Conservation (phyloP, 2,329 filamentous ascomycete species). For the Dactylellina sp. region DNA sequence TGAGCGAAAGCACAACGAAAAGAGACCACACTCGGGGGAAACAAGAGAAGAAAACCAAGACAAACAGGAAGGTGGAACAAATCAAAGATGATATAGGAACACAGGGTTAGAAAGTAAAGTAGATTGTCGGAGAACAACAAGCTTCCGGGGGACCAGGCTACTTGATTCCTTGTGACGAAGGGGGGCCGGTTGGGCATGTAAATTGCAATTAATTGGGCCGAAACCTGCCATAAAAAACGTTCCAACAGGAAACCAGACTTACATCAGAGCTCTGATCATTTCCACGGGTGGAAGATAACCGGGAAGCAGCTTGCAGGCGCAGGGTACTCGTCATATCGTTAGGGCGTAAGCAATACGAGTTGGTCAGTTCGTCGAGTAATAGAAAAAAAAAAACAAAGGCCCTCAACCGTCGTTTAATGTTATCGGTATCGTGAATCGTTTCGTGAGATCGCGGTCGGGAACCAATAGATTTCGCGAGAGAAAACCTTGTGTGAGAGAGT, state of each 20-base stretch:
- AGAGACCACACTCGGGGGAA: background rate
- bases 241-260: constrained; percentile 45
- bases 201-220: constrained; percentile 16
- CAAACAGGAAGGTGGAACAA: constrained; percentile 19
- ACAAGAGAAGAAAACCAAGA: background rate
- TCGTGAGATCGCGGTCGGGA: constrained; percentile 8
- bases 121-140: background rate
- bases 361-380: constrained; percentile 21
- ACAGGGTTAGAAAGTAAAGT: constrained; percentile 1
- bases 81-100: background rate
- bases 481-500: constrained; percentile 15
- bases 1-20: constrained; percentile 20
- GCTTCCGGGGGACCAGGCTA: background rate
- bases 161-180: constrained; percentile 19
- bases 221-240: constrained; percentile 26
- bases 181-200: constrained; percentile 1
- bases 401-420: background rate
- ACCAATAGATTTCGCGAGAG: constrained; percentile 1
- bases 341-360: constrained; percentile 46
- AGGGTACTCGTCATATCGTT: constrained; percentile 34
- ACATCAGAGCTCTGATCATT: constrained; percentile 50
- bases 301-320: constrained; percentile 13
- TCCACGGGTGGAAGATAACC: constrained; percentile 32
- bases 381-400: background rate
- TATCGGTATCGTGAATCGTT: constrained; percentile 30